Percentiles rank a stretch among this genome's conserved stretches.
phyloP scores from a whole-genome alignment of 805 yeast genomes.

The Saturnispora silvae region DNA sequence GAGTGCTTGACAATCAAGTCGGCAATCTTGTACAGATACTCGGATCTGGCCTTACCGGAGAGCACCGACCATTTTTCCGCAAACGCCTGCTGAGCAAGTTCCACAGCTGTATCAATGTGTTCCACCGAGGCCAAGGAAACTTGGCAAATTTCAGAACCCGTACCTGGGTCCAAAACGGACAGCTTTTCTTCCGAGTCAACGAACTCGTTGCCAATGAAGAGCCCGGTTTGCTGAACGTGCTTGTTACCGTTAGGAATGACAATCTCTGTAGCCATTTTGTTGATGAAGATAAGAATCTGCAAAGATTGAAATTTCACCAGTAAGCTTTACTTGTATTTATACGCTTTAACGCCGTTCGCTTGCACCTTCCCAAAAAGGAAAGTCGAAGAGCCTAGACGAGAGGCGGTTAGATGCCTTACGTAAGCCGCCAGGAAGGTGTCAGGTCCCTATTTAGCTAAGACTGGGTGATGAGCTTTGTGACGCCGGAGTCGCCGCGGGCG shows the following conservation, averaged over 20 bases:
- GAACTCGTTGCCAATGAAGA: conserved; percentile 82
- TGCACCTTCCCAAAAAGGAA: conserved; percentile 1
- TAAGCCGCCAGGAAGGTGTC: background rate
- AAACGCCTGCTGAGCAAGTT: conserved; percentile 42
- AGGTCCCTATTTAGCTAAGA: background rate
- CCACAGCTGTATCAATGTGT: conserved; percentile 46
- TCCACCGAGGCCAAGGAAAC: conserved; percentile 40
- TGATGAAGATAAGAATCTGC: background rate
- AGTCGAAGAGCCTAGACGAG: too few relatives aligned
- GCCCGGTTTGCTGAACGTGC: conserved; percentile 66
- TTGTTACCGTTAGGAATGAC: conserved; percentile 41
- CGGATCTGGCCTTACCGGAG: conserved; percentile 38
- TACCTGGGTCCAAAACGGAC: conserved; percentile 46
- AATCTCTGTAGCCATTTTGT: conserved; percentile 11
- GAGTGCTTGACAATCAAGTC: conserved; percentile 37
- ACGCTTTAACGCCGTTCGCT: background rate
- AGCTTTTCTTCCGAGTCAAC: conserved; percentile 38
- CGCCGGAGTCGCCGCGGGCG: conserved; percentile 2
- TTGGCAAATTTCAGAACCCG: conserved; percentile 39
- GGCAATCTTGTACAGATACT: conserved; percentile 37
- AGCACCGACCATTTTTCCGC: conserved; percentile 34
- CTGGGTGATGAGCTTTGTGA: background rate
- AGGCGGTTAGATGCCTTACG: too few relatives aligned
- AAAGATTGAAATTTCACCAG: background rate
- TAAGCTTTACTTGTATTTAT: background rate